phyloP scores from a whole-genome alignment of 2,329 filamentous ascomycete species.

The Tolypocladium cylindrosporum region DNA sequence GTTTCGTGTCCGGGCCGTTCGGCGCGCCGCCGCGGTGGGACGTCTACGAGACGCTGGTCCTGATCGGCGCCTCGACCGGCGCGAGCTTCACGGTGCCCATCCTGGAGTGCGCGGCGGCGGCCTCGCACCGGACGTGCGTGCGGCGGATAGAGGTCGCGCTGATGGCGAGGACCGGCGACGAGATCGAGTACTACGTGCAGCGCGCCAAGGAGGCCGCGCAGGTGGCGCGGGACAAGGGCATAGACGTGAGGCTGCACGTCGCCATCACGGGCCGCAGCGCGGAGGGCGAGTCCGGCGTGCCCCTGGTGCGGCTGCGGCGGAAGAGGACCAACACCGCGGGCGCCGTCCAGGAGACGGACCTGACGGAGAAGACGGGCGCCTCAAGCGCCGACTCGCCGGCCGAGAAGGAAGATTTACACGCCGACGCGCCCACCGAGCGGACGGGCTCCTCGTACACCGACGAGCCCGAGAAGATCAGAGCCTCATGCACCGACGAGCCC shows the following conservation, averaged over 20 bases:
- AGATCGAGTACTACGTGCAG: slow-evolving; percentile 45
- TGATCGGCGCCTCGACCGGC: slow-evolving; percentile 54
- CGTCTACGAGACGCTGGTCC: slow-evolving; percentile 47
- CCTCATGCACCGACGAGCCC: background rate
- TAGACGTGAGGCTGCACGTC: slow-evolving; percentile 42
- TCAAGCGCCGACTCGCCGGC: too few species aligned
- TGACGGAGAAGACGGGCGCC: background rate
- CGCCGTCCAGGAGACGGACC: background rate
- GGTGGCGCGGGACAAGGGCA: slow-evolving; percentile 29
- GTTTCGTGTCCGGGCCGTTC: slow-evolving; percentile 46
- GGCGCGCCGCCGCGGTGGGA: slow-evolving; percentile 46
- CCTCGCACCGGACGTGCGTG: slow-evolving; percentile 31
- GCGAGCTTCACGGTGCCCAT: slow-evolving; percentile 52
- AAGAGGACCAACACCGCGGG: background rate
- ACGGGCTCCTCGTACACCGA: background rate
- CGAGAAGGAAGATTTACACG: too few species aligned
- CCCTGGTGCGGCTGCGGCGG: slow-evolving; percentile 1
- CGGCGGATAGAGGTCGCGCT: slow-evolving; percentile 44
- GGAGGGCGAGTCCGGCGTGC: slow-evolving; percentile 1
- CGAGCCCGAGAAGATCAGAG: too few species aligned
- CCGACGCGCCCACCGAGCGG: too few species aligned
- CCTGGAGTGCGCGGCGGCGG: slow-evolving; percentile 40
- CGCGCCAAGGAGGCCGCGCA: slow-evolving; percentile 34
- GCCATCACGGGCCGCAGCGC: slow-evolving; percentile 35
- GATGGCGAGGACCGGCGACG: slow-evolving; percentile 38